A percentile compares a stretch with the other conserved stretches of the same genome.
Evolutionary conservation across 257 asterid species (phyloP).

Genomic region (Fraxinus americana): DNA sequence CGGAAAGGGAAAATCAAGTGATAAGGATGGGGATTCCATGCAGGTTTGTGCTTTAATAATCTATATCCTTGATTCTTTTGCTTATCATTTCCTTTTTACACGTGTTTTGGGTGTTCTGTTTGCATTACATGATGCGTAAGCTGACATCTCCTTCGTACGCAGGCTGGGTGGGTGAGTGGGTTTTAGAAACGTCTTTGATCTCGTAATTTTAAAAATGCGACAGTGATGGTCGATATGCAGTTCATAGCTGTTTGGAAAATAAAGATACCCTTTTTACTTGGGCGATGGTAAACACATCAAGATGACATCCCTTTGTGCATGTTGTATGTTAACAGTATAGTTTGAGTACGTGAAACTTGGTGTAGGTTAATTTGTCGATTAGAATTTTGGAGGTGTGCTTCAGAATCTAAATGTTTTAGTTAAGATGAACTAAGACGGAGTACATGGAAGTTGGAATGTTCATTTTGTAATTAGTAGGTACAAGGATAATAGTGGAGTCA

Average conservation of each 20-base stretch:
- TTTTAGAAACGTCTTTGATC: not conserved
- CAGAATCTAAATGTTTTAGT: not conserved
- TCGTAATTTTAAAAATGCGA: not conserved
- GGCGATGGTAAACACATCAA: not conserved
- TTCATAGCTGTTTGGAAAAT: not conserved
- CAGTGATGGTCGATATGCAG: not conserved
- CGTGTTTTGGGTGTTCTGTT: conserved; percentile 1
- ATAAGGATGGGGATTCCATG: conserved; percentile 82
- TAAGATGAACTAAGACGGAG: not conserved
- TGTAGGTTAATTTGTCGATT: not conserved
- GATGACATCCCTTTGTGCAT: not conserved
- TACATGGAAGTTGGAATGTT: too few species aligned
- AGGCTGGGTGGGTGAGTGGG: not conserved
- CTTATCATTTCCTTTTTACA: not conserved
- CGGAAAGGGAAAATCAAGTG: conserved; percentile 68
- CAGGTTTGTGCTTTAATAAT: conserved; percentile 52
- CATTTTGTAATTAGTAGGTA: not conserved
- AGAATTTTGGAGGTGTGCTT: not conserved
- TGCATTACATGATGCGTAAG: not conserved
- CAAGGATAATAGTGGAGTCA: not conserved
- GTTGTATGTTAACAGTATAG: not conserved
- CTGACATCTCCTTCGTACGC: not conserved
- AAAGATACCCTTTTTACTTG: not conserved
- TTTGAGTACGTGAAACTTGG: not conserved
- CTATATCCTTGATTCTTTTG: not conserved